Base-by-base conservation (phyloP, 805 yeast species). In the Suhomyces kilbournensis region DNA sequence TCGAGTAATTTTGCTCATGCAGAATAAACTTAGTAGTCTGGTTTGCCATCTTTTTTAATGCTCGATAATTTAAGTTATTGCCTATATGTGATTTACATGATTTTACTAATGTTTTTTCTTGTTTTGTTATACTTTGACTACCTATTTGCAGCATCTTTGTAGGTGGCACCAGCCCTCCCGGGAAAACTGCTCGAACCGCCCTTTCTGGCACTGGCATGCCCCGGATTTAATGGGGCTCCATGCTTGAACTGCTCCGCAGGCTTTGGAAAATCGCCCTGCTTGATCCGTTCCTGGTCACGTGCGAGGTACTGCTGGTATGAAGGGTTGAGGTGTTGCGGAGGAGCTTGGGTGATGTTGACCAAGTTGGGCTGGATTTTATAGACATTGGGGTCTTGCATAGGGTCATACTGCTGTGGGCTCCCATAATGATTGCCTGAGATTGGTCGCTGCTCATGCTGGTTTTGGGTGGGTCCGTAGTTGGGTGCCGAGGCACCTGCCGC, bases 341-440 rank as follows among this genome's bases (percentile, higher is more conserved):
- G 68, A 3, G 77, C 71, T 49, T 60, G 63, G 1, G 73, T 59
- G 22, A 74, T 74, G 56, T 74, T 69, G n/a, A 71, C 73, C 51
- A 58, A 53, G 26, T 58, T 68, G 8, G 76, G 74, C 4, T 68
- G 56, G 4, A 72, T 68, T 32, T 60, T 60, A 46, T 65, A 65
- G 4, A 64, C 69, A 48, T 66, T 63, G 5, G 69, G 69, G 38
- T 48, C 50, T n/a, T 48, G 45, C 44, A 25, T 12, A 7, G 47
- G 50, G 30, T 53, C 38, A 40, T 35, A 45, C 14, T 17, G 40
- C 17, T 19, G 49, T 8, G 10, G 23, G 22, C 3, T 2, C 10
- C 22, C 45, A 19, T 42, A 19, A 39, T 46, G 48, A 19, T 19
- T 19, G n/a, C 42, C 23, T 15, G 14, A 12, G 28, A 2, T 26